Evolutionary conservation across 1,284 basidiomycete species (phyloP), one percentile per base, ranked within the genome.

Genomic region (Microbotryum lychnidis-dioicae): DNA sequence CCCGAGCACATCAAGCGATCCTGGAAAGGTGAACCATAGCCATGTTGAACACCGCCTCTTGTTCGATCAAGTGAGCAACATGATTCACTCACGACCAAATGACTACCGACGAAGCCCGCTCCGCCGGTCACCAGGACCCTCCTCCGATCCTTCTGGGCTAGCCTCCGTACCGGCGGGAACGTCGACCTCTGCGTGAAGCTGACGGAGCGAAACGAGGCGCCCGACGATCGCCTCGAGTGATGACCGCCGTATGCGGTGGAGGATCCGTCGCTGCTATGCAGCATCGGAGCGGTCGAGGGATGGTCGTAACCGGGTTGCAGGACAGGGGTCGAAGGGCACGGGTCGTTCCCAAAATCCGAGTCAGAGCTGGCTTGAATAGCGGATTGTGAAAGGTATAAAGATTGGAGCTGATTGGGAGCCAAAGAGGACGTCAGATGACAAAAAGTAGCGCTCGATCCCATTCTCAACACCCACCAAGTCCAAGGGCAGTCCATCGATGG

Each of bases 1-100:
- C 94, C 94, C 68, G 97, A 84, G 68, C 97, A 83, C 91, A 98
- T 94, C 64, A 97, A 83, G 58, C 94, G 85, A 79, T 98, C 94
- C 37, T 42, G 37, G 31, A 57, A 93, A 53, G 56, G 57, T 29
- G 45, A 21, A 20, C 6, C 42, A 14, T 4, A 53, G 45, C 29
- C 31, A 7, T 4, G 18, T 42, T 54, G 33, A 23, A 9, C 52
- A 37, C 6, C 6, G 1, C 16, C 10, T 25, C 12, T 49, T 49
- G 12, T 27, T 25, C 25, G 27, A 31, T n/a, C 9, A n/a, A 2
- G 29, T 25, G 21, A 31, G n/a, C 9, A 16, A 16, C 37, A n/a
- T 8, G 9, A 9, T 10, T 57, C 23, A 46, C 25, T 21, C 23
- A 25, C 27, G 44, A 77, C 76, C 6, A 98, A 84, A 79, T 98